Evolutionary conservation across 768 basidiomycete genomes (phyloP), one percentile per base, ranked within the genome.

Genomic region (Serendipita sp.): DNA sequence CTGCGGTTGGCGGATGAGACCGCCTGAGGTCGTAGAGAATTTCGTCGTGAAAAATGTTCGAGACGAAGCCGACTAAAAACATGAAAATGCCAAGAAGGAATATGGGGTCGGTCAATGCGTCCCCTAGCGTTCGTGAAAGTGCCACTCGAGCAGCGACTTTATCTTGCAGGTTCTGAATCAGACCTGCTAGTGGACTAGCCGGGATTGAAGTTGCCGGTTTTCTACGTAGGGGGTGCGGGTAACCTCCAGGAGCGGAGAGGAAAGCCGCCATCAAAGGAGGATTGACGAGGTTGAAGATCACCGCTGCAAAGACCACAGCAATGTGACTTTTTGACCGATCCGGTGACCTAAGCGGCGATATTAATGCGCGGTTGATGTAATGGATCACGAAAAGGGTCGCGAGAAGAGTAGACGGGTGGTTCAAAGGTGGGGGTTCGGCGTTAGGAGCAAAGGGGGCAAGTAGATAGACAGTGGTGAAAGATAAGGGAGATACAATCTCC

Each of bases 11-110:
- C 41, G 64, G 44, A 4, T 85, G 82, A 41, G 83, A 83, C 67
- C 88, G 81, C 3, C 92, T 83, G 63, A 98, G 83, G 69, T 86
- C 78, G 70, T 91, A 78, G 7, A 98, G 82, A 34, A 97, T 79
- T 72, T 96, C 93, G 75, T 98, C 95, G 73, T 96, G 93, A 38
- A 81, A 76, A 36, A 96, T 76, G 74, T 98, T 98, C 0, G 91
- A 89, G 0, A 71, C 75, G 47, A 93, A 79, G 0, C 95, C 95
- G 0, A 76, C 38, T 0, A 77, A 76, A 88, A 91, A 97, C 2
- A 93, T 70, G 0, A 65, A 70, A 11, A 89, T 70, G 2, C 89
- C 89, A 2, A 74, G 44, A 77, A 83, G 85, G 75, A 91, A 92
- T 36, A 65, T 64, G 1, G n/a, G 56, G 56, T 62, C 56, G 35